A percentile compares a stretch with the other conserved stretches of the same genome.
Evolutionary conservation across 257 asterid genomes (phyloP).

Genomic region (Vinca minor): DNA sequence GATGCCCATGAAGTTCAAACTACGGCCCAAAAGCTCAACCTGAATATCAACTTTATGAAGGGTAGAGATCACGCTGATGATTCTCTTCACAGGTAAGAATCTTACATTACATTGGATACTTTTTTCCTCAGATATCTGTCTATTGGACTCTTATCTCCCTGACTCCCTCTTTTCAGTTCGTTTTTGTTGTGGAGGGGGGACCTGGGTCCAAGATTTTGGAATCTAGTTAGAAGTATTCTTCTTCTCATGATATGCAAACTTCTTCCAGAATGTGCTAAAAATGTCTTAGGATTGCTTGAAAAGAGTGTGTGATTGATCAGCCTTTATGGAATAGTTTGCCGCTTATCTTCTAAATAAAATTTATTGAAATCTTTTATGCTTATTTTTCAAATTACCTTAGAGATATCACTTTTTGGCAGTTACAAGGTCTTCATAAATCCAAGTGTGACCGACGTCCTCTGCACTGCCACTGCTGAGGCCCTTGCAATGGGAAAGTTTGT

Average conservation of each 20-base stretch:
- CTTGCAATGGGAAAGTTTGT: constrained; percentile 99
- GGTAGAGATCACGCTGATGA: constrained; percentile 98
- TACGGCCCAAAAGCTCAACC: constrained; percentile 67
- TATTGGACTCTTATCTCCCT: neutral
- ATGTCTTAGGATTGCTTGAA: neutral
- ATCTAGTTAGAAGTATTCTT: neutral
- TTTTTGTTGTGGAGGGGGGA: neutral
- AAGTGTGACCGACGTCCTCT: constrained; percentile 92
- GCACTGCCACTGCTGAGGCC: constrained; percentile 99
- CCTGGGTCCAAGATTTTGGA: neutral
- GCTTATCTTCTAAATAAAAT: neutral
- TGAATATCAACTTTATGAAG: constrained; percentile 81
- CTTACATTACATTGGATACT: too few relatives aligned
- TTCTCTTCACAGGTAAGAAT: constrained; percentile 76
- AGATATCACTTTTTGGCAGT: constrained; percentile 42
- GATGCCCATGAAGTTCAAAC: constrained; percentile 91
- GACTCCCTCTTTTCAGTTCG: neutral
- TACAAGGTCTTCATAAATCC: constrained; percentile 94
- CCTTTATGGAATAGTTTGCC: neutral
- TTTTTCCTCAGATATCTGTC: too few relatives aligned
- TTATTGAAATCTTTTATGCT: neutral
- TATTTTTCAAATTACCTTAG: constrained; percentile 12
- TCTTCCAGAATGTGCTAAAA: neutral
- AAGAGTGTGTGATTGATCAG: neutral
- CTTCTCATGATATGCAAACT: neutral